Evolutionary conservation across 805 yeast genomes (phyloP).

Genomic region (Millerago galiae): DNA sequence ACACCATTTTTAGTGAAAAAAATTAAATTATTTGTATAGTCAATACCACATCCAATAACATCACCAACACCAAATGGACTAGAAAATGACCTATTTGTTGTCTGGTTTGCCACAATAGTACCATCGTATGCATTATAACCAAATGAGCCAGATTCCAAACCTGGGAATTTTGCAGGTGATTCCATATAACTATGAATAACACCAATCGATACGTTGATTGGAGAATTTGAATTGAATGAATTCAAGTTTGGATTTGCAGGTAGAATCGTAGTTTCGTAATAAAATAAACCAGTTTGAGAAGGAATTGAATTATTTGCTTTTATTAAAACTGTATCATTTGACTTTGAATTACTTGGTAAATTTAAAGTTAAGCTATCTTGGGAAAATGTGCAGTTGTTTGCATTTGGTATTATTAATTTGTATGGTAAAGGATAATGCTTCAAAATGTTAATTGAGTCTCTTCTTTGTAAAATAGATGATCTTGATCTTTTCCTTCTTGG

Average conservation of each 20-base stretch:
- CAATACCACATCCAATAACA: conserved; percentile 78
- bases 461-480: not conserved
- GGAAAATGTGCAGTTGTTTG: not conserved
- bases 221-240: conserved; percentile 27
- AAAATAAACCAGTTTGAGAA: conserved; percentile 38
- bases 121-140: conserved; percentile 53
- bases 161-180: conserved; percentile 35
- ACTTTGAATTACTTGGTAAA: conserved; percentile 8
- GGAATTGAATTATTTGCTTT: conserved; percentile 33
- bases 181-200: conserved; percentile 29
- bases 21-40: conserved; percentile 53
- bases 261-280: conserved; percentile 40
- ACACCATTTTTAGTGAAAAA: conserved; percentile 84
- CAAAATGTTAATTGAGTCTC: not conserved
- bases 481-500: conserved; percentile 1
- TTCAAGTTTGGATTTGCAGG: not conserved
- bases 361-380: not conserved
- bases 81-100: conserved; percentile 33
- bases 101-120: conserved; percentile 30
- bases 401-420: not conserved
- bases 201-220: conserved; percentile 30
- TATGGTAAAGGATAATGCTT: conserved; percentile 4
- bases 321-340: conserved; percentile 19
- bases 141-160: conserved; percentile 41
- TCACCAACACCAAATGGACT: conserved; percentile 51